Percentiles rank a stretch among this genome's conserved stretches.
phyloP scores from a whole-genome alignment of 2,329 filamentous ascomycete genomes.

The Botrytis squamosa region DNA sequence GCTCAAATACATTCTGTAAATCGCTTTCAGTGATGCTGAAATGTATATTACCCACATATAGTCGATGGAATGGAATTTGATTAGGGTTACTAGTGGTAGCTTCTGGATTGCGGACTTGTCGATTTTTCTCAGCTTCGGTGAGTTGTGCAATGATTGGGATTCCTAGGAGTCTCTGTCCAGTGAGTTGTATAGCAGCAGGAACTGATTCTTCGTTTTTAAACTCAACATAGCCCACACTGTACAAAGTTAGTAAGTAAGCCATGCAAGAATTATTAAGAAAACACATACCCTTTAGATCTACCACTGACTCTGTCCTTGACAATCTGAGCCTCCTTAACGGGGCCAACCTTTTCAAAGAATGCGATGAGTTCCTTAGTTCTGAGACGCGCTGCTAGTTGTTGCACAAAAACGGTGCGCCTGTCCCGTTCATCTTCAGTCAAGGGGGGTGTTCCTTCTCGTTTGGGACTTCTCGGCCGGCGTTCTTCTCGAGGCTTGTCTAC shows the following conservation, averaged over 20 bases:
- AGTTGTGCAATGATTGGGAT: conserved; percentile 98
- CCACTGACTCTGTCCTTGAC: conserved; percentile 97
- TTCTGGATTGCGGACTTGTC: conserved; percentile 84
- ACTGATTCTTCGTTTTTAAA: conserved; percentile 97
- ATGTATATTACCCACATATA: conserved; percentile 99
- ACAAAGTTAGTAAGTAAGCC: conserved; percentile 41
- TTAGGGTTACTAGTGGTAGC: conserved; percentile 67
- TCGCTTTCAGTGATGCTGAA: conserved; percentile 98
- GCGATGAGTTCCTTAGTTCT: conserved; percentile 88
- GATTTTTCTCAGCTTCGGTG: conserved; percentile 99
- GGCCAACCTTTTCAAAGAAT: conserved; percentile 94
- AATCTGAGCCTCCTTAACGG: conserved; percentile 96
- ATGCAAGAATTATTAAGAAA: not conserved
- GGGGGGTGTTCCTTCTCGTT: conserved; percentile 60
- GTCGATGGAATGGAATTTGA: conserved; percentile 90
- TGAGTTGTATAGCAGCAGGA: conserved; percentile 90
- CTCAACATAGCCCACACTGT: conserved; percentile 97
- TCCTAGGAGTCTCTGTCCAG: conserved; percentile 96
- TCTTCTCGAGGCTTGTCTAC: conserved; percentile 47
- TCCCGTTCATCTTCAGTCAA: conserved; percentile 95
- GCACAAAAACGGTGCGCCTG: conserved; percentile 94
- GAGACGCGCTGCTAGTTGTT: conserved; percentile 92
- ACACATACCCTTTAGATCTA: conserved; percentile 87
- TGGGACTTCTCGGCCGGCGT: conserved; percentile 45
- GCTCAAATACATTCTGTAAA: conserved; percentile 93